These are phyloP conservation scores for Dianthus caryophyllus DNA, from an alignment of 148 eudicot species.

Conservation along the genomic window DNA sequence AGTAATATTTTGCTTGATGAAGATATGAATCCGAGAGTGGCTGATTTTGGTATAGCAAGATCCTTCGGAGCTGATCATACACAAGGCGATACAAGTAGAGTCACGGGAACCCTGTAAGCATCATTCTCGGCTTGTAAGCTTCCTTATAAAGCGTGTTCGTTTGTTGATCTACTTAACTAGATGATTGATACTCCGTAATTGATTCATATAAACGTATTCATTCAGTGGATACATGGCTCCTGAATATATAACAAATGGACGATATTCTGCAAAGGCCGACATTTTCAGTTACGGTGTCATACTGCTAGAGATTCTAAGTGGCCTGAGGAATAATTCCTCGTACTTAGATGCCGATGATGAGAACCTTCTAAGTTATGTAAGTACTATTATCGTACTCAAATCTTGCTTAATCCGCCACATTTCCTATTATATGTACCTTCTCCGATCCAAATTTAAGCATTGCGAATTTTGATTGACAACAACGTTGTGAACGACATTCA, in stretches of 20 bases:
- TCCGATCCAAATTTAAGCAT: neutral
- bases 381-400: neutral
- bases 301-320: constrained; percentile 17
- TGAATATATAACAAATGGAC: constrained; percentile 8
- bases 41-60: constrained; percentile 42
- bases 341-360: neutral
- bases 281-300: constrained; percentile 18
- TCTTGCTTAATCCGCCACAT: neutral
- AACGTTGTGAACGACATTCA: neutral
- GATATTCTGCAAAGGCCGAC: constrained; percentile 13
- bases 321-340: constrained; percentile 5
- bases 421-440: neutral
- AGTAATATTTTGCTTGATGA: constrained; percentile 31
- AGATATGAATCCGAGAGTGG: constrained; percentile 31
- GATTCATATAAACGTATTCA: neutral
- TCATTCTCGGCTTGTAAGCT: neutral
- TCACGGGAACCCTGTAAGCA: constrained; percentile 37
- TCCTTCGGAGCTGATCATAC: constrained; percentile 27
- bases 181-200: neutral
- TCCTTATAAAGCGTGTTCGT: no score
- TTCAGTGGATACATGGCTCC: constrained; percentile 23
- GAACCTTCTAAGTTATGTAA: constrained; percentile 13
- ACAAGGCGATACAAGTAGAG: constrained; percentile 24
- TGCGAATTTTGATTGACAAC: neutral
- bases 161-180: no score